Percentiles rank a stretch among this genome's conserved stretches.
Evolutionary conservation across 208 protist species (phyloP).

Genomic region (Leishmania martiniquensis): DNA sequence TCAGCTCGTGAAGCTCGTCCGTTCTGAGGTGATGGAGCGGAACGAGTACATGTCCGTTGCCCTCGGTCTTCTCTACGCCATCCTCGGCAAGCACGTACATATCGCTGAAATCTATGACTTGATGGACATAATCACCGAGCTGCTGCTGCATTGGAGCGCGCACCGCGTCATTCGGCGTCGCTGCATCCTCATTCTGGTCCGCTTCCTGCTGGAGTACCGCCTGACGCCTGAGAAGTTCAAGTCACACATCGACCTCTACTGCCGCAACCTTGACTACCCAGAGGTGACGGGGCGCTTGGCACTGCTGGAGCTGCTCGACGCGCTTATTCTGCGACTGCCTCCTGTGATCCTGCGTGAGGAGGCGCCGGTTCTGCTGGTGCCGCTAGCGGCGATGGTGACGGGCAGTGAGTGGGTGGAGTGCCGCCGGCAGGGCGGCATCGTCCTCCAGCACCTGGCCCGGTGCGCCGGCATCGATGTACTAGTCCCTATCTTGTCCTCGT

Average conservation of each 20-base stretch:
- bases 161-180: conserved; percentile 71
- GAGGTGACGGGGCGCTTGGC: conserved; percentile 75
- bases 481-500: conserved; percentile 65
- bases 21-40: conserved; percentile 81
- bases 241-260: conserved; percentile 88
- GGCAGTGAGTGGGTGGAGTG: conserved; percentile 68
- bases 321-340: conserved; percentile 71
- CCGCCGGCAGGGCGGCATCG: conserved; percentile 52
- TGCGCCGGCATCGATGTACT: conserved; percentile 81
- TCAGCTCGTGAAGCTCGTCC: conserved; percentile 64
- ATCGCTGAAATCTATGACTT: conserved; percentile 91
- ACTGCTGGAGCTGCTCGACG: conserved; percentile 82
- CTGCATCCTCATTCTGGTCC: conserved; percentile 74
- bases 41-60: conserved; percentile 83
- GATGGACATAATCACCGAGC: conserved; percentile 86
- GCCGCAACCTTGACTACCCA: conserved; percentile 88
- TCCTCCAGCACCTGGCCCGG: conserved; percentile 63
- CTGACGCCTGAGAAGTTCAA: conserved; percentile 89
- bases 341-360: conserved; percentile 80
- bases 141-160: conserved; percentile 78
- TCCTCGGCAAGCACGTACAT: conserved; percentile 87
- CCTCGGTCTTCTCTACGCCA: conserved; percentile 82
- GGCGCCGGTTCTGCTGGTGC: conserved; percentile 74
- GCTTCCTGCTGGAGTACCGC: conserved; percentile 92
- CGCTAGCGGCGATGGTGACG: conserved; percentile 67